phyloP scores from a whole-genome alignment of 768 basidiomycete species.

The Amyloporia xantha region DNA sequence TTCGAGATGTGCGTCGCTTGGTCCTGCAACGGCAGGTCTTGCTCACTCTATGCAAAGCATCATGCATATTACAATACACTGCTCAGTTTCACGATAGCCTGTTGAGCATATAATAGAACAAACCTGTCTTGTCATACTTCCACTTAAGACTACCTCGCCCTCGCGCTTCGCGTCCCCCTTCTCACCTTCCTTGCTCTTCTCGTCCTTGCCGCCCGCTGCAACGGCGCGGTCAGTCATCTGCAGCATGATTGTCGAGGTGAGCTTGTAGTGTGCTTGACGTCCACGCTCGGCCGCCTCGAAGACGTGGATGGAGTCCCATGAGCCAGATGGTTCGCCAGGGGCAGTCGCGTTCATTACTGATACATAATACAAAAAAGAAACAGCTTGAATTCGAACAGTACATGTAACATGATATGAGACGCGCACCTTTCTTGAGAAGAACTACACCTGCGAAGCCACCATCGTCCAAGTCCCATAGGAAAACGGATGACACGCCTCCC shows the following conservation, averaged over 20 bases:
- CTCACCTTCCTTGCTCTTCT: slow-evolving; percentile 28
- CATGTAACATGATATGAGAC: not conserved
- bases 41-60: slow-evolving; percentile 65
- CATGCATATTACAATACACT: slow-evolving; percentile 7
- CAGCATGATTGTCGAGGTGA: slow-evolving; percentile 96
- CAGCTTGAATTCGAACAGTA: too few relatives aligned
- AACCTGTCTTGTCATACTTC: slow-evolving; percentile 97
- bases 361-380: too few relatives aligned
- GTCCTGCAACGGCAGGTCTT: slow-evolving; percentile 80
- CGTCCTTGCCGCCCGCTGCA: slow-evolving; percentile 7
- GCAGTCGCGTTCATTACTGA: slow-evolving; percentile 55
- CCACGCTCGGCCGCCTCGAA: slow-evolving; percentile 93
- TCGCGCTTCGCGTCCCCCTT: slow-evolving; percentile 46
- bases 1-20: slow-evolving; percentile 84
- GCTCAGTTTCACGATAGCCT: not conserved
- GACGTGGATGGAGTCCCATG: slow-evolving; percentile 98
- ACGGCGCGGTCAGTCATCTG: slow-evolving; percentile 59
- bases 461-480: slow-evolving; percentile 97
- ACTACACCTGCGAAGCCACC: slow-evolving; percentile 97
- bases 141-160: slow-evolving; percentile 81
- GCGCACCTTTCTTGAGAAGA: slow-evolving; percentile 85
- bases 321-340: slow-evolving; percentile 63
- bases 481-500: slow-evolving; percentile 95
- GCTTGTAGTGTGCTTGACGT: slow-evolving; percentile 90
- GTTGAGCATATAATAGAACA: too few relatives aligned